These are phyloP conservation scores for Fusarium sororula DNA, from an alignment of 2,329 filamentous ascomycete species.

Conservation along the genomic window DNA sequence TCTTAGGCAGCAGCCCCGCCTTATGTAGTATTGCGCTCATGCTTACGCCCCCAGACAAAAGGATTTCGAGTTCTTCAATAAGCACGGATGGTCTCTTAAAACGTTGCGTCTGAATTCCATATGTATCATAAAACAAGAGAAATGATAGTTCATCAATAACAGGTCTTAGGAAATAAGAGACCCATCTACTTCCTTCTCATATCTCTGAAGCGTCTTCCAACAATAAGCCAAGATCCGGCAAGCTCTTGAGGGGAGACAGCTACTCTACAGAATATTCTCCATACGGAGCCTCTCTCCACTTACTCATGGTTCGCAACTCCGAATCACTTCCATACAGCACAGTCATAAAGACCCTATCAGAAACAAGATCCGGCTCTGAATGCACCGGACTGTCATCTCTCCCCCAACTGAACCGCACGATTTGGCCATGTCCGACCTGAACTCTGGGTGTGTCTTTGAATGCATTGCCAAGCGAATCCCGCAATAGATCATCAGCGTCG, in stretches of 20 bases:
- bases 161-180: rapidly evolving
- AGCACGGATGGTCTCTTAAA: background rate
- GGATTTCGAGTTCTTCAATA: background rate
- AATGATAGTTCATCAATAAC: rapidly evolving
- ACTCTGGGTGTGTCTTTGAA: background rate
- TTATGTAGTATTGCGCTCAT: background rate
- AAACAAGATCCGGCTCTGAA: background rate
- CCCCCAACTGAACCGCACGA: background rate
- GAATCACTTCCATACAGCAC: background rate
- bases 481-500: background rate
- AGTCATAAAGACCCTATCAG: background rate
- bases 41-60: background rate
- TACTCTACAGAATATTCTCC: background rate
- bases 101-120: background rate
- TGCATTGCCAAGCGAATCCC: background rate
- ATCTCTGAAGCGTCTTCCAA: rapidly evolving
- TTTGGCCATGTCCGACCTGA: background rate
- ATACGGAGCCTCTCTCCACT: background rate
- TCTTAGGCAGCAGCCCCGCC: background rate
- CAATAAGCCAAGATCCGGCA: background rate
- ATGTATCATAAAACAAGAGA: background rate
- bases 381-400: background rate
- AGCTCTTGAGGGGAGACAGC: no score
- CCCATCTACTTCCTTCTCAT: background rate
- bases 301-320: background rate